These are phyloP conservation scores for Triadica sebifera DNA, from an alignment of 345 rosid genomes.

Conservation along the genomic window DNA sequence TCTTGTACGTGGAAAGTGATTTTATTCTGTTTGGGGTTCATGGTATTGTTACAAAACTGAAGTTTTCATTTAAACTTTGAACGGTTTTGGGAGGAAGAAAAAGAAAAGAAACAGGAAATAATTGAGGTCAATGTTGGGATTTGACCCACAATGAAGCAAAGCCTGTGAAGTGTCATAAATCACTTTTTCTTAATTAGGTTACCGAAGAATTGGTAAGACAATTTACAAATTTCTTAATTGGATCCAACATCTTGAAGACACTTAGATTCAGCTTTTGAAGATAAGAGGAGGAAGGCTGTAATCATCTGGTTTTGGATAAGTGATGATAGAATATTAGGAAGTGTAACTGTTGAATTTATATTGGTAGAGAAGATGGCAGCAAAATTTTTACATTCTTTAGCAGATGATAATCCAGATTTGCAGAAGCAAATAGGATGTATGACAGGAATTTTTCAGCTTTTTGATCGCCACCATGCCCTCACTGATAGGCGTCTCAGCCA, in stretches of 20 bases:
- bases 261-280: constrained; percentile 19
- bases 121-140: neutral
- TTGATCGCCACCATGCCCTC: constrained; percentile 67
- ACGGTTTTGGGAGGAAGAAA: constrained; percentile 9
- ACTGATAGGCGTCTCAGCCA: constrained; percentile 48
- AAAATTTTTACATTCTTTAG: constrained; percentile 83
- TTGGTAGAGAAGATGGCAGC: constrained; percentile 63
- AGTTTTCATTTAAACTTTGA: constrained; percentile 2
- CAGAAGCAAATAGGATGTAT: constrained; percentile 96
- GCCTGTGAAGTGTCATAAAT: constrained; percentile 1
- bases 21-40: constrained; percentile 27
- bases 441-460: constrained; percentile 86
- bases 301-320: constrained; percentile 10
- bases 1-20: constrained; percentile 45
- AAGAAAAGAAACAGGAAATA: constrained; percentile 10
- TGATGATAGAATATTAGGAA: constrained; percentile 3
- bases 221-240: constrained; percentile 9
- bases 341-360: neutral
- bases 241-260: neutral
- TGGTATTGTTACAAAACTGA: constrained; percentile 30
- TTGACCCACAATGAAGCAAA: constrained; percentile 5
- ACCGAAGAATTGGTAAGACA: constrained; percentile 20
- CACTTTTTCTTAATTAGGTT: constrained; percentile 16
- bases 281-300: constrained; percentile 6
- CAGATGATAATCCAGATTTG: constrained; percentile 91